These are phyloP conservation scores for Glomus cerebriforme DNA, from an alignment of 192 early-diverging fungal genomes.

Conservation along the genomic window DNA sequence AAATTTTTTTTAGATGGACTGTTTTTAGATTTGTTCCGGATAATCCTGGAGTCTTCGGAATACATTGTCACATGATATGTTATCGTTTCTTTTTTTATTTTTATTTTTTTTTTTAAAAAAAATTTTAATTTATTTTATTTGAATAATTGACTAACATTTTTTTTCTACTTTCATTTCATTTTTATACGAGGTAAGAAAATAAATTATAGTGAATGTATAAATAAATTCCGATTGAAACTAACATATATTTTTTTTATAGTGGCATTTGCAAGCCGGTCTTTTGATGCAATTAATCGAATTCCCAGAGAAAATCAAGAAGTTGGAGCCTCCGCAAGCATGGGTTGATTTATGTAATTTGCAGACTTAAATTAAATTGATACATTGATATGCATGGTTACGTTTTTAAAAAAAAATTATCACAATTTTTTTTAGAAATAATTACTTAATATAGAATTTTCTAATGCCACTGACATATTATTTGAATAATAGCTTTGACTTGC, in stretches of 20 bases:
- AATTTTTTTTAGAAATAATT: no score
- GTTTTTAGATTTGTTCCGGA: slow-evolving; percentile 45
- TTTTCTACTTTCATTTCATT: background rate
- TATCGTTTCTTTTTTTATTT: background rate
- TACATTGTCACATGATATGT: slow-evolving; percentile 48
- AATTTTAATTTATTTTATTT: no score
- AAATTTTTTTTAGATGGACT: slow-evolving; percentile 29
- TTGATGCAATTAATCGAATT: slow-evolving; percentile 44
- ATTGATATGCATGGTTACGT: no score
- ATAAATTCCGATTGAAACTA: no score
- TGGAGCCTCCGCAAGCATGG: slow-evolving; percentile 32
- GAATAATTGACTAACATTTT: background rate
- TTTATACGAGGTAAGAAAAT: background rate
- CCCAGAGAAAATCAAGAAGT: slow-evolving; percentile 38
- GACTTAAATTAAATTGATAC: no score
- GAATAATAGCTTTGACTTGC: no score
- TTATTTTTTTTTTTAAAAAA: slow-evolving; percentile 2
- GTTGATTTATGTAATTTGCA: background rate
- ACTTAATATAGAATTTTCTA: no score
- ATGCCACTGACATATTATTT: no score
- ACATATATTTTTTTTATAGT: slow-evolving; percentile 27
- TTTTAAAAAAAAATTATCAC: no score
- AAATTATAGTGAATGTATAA: no score
- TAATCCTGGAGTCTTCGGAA: slow-evolving; percentile 48
- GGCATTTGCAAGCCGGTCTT: slow-evolving; percentile 52